Percentiles rank a stretch among this genome's conserved stretches.
These are phyloP conservation scores for Fraxinus greggii DNA, from an alignment of 305 asterid genomes.

Conservation along the genomic window DNA sequence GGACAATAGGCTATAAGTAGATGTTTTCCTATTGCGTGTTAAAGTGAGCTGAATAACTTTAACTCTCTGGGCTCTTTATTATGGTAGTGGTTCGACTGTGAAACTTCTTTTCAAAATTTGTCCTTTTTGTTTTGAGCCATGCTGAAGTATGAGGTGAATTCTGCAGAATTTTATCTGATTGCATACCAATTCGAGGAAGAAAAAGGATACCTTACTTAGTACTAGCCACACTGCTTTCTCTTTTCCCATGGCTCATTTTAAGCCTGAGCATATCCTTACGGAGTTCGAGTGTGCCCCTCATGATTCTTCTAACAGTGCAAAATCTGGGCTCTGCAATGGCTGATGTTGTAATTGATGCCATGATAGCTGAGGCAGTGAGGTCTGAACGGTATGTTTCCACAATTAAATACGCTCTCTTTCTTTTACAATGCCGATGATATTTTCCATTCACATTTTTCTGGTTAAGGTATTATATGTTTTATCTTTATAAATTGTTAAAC, in stretches of 20 bases:
- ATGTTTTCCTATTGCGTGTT: conserved; percentile 11
- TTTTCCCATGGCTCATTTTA: conserved; percentile 78
- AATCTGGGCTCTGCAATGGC: conserved; percentile 98
- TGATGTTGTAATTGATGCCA: conserved; percentile 95
- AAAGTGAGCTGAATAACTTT: not conserved
- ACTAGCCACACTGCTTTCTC: conserved; percentile 67
- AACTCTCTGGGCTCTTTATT: conserved; percentile 8
- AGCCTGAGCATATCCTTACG: conserved; percentile 54
- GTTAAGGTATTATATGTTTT: not conserved
- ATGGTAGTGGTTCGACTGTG: not conserved
- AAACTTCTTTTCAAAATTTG: not conserved
- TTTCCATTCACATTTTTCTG: not conserved
- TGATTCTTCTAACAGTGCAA: conserved; percentile 81
- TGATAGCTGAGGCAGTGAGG: conserved; percentile 98
- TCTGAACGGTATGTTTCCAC: conserved; percentile 62
- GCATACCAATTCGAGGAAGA: conserved; percentile 83
- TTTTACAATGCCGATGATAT: not conserved
- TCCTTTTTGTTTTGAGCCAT: not conserved
- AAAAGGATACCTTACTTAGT: conserved; percentile 81
- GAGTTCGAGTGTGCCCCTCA: conserved; percentile 57
- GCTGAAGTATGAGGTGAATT: conserved; percentile 16
- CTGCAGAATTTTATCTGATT: conserved; percentile 83
- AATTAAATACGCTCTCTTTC: not conserved
- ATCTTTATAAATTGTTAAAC: not conserved
- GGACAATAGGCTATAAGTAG: conserved; percentile 6